Conservation (phyloP, 768 basidiomycete genomes). For the Xanthoconium purpureum region DNA sequence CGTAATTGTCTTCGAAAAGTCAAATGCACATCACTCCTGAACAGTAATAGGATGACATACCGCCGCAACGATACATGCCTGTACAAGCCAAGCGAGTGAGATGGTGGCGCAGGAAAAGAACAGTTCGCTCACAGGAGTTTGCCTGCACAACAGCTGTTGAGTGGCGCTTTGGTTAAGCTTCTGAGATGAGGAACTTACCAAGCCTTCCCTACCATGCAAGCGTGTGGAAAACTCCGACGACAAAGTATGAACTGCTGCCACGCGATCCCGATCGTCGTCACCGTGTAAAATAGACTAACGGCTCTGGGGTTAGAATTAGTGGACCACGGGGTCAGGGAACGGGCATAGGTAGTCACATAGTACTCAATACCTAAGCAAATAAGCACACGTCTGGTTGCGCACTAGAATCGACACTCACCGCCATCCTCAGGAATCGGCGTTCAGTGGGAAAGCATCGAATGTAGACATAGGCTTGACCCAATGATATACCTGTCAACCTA, state of each 20-base stretch:
- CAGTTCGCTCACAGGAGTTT: neutral
- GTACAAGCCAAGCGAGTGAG: neutral
- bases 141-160: neutral
- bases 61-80: neutral
- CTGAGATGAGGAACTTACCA: neutral
- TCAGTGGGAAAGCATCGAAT: no score
- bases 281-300: neutral
- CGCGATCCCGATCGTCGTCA: neutral
- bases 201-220: neutral
- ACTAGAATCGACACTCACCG: no score
- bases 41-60: neutral
- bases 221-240: neutral
- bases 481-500: no score
- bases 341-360: no score
- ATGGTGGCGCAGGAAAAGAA: neutral
- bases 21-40: neutral
- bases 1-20: neutral
- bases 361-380: no score
- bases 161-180: no score
- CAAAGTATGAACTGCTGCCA: neutral
- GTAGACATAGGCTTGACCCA: no score
- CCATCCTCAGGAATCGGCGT: no score
- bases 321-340: no score
- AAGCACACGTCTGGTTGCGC: no score
- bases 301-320: neutral